Percentiles rank a stretch among this genome's conserved stretches.
Conservation (phyloP, 495 filamentous ascomycete species). For the Daldinia decipiens region DNA sequence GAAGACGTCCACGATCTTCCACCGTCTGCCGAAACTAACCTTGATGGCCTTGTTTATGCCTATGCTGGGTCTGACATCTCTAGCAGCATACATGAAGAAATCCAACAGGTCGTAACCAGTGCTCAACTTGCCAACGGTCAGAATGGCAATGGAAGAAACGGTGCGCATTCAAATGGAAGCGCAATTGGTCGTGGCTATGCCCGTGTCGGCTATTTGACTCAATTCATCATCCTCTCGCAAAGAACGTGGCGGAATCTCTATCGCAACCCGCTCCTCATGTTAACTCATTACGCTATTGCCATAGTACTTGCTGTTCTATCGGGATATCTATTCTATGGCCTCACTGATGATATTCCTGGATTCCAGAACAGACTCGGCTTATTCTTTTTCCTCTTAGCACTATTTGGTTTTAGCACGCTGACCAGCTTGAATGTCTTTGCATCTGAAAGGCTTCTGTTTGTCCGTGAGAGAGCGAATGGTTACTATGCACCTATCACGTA, state of each 20-base stretch:
- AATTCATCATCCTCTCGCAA: conserved; percentile 88
- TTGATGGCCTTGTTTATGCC: conserved; percentile 80
- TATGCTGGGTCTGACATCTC: conserved; percentile 85
- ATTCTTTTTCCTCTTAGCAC: conserved; percentile 95
- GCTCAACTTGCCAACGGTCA: conserved; percentile 75
- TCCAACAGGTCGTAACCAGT: conserved; percentile 68
- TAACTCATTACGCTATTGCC: conserved; percentile 98
- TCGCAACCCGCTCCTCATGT: conserved; percentile 97
- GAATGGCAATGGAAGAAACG: conserved; percentile 66
- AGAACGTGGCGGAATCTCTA: conserved; percentile 98
- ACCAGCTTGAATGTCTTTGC: conserved; percentile 95
- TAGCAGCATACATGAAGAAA: conserved; percentile 80
- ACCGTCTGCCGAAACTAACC: conserved; percentile 77
- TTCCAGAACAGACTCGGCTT: conserved; percentile 99
- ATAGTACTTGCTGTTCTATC: conserved; percentile 93
- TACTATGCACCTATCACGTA: conserved; percentile 99
- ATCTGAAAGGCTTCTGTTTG: conserved; percentile 88
- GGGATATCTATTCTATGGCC: conserved; percentile 94
- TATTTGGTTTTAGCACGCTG: conserved; percentile 96
- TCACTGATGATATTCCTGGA: conserved; percentile 93
- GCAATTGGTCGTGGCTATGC: conserved; percentile 81
- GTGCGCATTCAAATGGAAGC: conserved; percentile 51
- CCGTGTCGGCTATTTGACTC: conserved; percentile 77
- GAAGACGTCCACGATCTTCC: conserved; percentile 79
- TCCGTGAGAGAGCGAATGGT: conserved; percentile 93